Base-by-base conservation (phyloP, 169 alveolate species). In the Cryptosporidium andersoni region DNA sequence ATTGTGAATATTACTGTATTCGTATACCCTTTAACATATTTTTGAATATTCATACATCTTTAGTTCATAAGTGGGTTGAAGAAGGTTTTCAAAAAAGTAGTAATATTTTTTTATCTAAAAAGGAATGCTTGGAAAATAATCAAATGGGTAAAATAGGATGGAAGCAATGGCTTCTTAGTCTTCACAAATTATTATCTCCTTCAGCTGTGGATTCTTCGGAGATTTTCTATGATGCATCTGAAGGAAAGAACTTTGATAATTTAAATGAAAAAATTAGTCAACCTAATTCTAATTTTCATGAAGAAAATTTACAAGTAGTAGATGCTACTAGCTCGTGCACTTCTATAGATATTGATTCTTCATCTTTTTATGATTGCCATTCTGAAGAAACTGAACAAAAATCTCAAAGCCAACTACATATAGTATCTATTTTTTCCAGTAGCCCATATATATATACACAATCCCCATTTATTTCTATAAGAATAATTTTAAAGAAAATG, bases 101-200 rank as follows among this genome's bases (percentile, higher is more conserved):
- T 2, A 36, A 55, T 14, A 25, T 25, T 25, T 25, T 25, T 25
- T 25, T 25, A 25, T 25, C 25, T 25, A 25, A 25, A 25, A 60
- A 39, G 45, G 60, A 68, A 40, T 58, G 62, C 7, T 43, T 25
- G 12, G 62, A 11, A 1, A 2, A 14, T 4, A 3, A 39, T 67
- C 64, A 64, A 25, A 49, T 43, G 14, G 51, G 62, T 7, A n/a
- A 66, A 2, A 68, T 47, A 1, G 37, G 67, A 12, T 74, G 85
- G 85, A 39, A 58, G n/a, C 85, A 74, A 11, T 74, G 85, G 85
- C 85, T 74, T 49, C 60, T 74, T 45, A 74, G 60, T 43, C 48
- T 74, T 8, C 85, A 74, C 39, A 55, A 25, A 42, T 58, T 74
- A 6, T 74, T 68, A 9, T 74, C 85, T 9, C 65, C 62, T 74